Evolutionary conservation across 2,329 filamentous ascomycete genomes (phyloP), one percentile per base, ranked within the genome.

Genomic region (Exophiala sp.): DNA sequence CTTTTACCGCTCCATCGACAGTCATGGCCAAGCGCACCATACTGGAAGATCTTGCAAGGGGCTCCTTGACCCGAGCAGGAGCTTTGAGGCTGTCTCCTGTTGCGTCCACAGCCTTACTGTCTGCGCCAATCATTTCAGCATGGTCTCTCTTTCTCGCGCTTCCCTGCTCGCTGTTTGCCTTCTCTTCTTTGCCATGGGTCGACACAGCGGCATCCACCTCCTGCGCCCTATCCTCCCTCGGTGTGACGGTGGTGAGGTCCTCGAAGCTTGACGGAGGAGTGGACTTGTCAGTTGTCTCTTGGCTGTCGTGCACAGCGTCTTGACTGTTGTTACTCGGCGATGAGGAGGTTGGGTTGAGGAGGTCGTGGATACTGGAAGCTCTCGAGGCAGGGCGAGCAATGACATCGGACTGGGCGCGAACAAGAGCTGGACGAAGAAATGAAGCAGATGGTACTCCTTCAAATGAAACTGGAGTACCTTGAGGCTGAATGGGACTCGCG

Each of bases 1-100:
- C 78, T 65, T 92, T 87, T n/a, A 92, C 92, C 66, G 91, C 92
- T 62, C 92, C 92, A 66, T 96, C 90, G 32, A 91, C 80, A 14
- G 89, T 94, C 65, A 94, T 84, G 1, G 89, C 90, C 24, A 96
- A 78, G 45, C 90, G 85, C 53, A 95, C 80, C 79, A 45, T 71
- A 69, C 29, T 70, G 66, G 47, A 70, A 61, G 54, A 73, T 71
- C 18, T 71, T 68, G 24, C 70, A 10, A 62, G 45, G 7, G 62
- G 53, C 34, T 59, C 59, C 11, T 55, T 62, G 12, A 32, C 44
- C 33, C 34, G 45, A 18, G 72, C 70, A 1, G 71, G 72, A 47
- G 68, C 61, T 58, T 74, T 70, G 33, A 65, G 68, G 52, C 71
- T 66, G 16, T 68, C 63, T 10, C 72, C 66, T 61, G 70, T 66